Percentiles rank a stretch among this genome's conserved stretches.
These are phyloP conservation scores for Carpinus fangiana DNA, from an alignment of 306 rosid genomes.

Conservation along the genomic window DNA sequence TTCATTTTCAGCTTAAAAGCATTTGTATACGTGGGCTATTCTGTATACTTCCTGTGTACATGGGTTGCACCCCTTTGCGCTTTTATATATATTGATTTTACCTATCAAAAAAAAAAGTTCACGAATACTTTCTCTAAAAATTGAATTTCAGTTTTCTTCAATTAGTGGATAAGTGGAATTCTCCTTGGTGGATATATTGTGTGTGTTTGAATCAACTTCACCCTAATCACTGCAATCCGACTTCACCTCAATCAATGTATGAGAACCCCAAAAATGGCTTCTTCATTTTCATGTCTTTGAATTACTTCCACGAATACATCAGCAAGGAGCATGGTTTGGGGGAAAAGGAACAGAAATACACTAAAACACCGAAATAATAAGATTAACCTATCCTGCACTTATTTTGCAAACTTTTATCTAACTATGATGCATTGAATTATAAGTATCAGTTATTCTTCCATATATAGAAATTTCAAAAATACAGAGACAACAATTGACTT, in stretches of 20 bases:
- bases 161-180: too few relatives aligned
- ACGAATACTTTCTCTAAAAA: not conserved
- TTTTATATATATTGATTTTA: too few relatives aligned
- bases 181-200: too few relatives aligned
- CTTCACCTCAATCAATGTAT: too few relatives aligned
- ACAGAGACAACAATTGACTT: not conserved
- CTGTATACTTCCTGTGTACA: too few relatives aligned
- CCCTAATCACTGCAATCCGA: not conserved
- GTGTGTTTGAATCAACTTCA: not conserved
- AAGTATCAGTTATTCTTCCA: not conserved
- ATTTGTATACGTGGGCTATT: too few relatives aligned
- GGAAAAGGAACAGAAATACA: not conserved
- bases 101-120: too few relatives aligned
- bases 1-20: too few relatives aligned
- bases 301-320: too few relatives aligned
- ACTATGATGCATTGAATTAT: not conserved
- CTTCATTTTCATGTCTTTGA: too few relatives aligned
- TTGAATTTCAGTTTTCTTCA: not conserved
- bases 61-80: too few relatives aligned
- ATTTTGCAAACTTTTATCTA: not conserved
- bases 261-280: too few relatives aligned
- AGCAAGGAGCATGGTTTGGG: not conserved
- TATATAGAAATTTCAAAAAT: not conserved
- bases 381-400: not conserved
- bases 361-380: not conserved